phyloP scores from a whole-genome alignment of 2,329 filamentous ascomycete genomes.

The Ophiobolus disseminans region DNA sequence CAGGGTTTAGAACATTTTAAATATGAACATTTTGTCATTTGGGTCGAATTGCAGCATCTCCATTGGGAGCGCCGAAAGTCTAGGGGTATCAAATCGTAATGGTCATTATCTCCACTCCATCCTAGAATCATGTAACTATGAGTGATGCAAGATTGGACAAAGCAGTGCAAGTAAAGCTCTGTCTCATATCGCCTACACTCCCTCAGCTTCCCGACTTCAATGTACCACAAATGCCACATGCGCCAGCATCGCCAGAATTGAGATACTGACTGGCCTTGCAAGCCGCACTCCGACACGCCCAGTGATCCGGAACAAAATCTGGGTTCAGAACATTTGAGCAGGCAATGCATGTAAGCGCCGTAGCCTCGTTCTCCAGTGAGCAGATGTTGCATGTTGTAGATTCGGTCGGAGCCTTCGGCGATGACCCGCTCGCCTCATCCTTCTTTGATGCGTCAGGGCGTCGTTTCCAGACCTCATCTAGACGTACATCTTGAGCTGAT shows the following conservation, averaged over 20 bases:
- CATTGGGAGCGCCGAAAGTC: too few relatives aligned
- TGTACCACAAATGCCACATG: constrained; percentile 72
- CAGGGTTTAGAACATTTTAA: too few relatives aligned
- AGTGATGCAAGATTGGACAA: too few relatives aligned
- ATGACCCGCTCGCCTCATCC: neutral
- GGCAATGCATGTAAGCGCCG: constrained; percentile 67
- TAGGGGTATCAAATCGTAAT: constrained; percentile 3
- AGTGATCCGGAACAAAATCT: constrained; percentile 62
- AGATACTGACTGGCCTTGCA: constrained; percentile 68
- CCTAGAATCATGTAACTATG: neutral
- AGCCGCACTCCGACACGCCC: constrained; percentile 65
- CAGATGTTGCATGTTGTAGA: constrained; percentile 65
- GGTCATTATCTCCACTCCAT: neutral
- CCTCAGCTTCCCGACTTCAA: constrained; percentile 3
- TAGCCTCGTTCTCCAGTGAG: constrained; percentile 67
- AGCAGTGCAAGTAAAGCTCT: too few relatives aligned
- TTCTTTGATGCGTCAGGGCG: constrained; percentile 9
- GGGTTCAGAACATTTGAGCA: constrained; percentile 74
- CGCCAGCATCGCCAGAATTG: constrained; percentile 72
- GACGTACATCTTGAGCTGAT: constrained; percentile 13
- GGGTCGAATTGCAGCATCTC: too few relatives aligned
- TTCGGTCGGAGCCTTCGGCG: constrained; percentile 8
- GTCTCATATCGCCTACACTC: too few relatives aligned
- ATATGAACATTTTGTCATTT: too few relatives aligned
- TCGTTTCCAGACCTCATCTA: constrained; percentile 29